phyloP scores from a whole-genome alignment of 768 basidiomycete genomes.

The Lepiota brunneoincarnata region DNA sequence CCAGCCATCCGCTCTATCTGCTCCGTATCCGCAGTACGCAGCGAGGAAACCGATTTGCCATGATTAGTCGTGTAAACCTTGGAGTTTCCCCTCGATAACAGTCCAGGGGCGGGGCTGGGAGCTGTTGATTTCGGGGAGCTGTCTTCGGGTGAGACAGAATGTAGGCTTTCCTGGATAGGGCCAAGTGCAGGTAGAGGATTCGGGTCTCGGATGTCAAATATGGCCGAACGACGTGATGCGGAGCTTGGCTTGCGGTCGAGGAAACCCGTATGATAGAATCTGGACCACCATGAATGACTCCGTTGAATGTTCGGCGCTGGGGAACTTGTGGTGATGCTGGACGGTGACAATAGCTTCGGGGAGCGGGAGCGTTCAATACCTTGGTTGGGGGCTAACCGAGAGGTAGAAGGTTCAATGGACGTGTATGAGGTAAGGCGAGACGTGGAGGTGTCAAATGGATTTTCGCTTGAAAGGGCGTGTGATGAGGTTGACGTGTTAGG shows the following conservation, averaged over 20 bases:
- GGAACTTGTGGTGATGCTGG: constrained; percentile 12
- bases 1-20: constrained; percentile 64
- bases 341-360: constrained; percentile 17
- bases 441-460: constrained; percentile 23
- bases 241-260: constrained; percentile 55
- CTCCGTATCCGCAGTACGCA: constrained; percentile 67
- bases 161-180: constrained; percentile 52
- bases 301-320: constrained; percentile 51
- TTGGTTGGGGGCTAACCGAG: constrained; percentile 27
- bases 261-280: constrained; percentile 64
- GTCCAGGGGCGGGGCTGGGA: constrained; percentile 14
- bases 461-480: constrained; percentile 24
- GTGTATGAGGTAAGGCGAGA: constrained; percentile 27
- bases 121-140: constrained; percentile 15
- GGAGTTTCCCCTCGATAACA: background rate
- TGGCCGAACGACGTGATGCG: constrained; percentile 24
- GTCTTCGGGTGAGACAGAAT: constrained; percentile 23
- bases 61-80: constrained; percentile 20
- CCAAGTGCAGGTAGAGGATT: constrained; percentile 68
- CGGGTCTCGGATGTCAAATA: constrained; percentile 72
- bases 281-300: constrained; percentile 77
- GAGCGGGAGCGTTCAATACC: constrained; percentile 37
- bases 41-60: constrained; percentile 52
- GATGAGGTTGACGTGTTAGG: constrained; percentile 22
- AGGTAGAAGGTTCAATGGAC: constrained; percentile 20